Percentiles rank a stretch among this genome's conserved stretches.
Conservation (phyloP, 176 grass and related monocot genomes). For the Cenchrus fungigraminus region DNA sequence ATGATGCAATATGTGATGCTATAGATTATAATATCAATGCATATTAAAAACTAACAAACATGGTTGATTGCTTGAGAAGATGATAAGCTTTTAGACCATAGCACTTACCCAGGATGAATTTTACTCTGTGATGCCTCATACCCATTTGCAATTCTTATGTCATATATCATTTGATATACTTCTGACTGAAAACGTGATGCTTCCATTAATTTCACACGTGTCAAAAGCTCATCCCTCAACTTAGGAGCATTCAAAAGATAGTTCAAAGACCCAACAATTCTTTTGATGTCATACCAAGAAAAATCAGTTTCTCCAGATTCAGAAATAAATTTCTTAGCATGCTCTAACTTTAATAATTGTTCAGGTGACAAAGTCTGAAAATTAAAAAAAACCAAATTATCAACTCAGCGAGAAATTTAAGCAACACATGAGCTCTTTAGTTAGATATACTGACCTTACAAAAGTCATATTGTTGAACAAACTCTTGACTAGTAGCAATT, state of each 20-base stretch:
- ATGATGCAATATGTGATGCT: too few species aligned
- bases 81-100: neutral
- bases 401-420: neutral
- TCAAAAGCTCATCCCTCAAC: neutral
- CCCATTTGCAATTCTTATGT: neutral
- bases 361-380: neutral
- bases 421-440: neutral
- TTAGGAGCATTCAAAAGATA: neutral
- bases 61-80: too few species aligned
- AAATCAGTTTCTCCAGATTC: neutral
- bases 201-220: neutral
- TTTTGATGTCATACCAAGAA: neutral
- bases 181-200: neutral
- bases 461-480: neutral
- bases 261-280: neutral
- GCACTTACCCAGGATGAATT: neutral
- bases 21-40: too few species aligned
- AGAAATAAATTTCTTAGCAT: neutral
- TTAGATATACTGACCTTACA: neutral
- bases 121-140: neutral
- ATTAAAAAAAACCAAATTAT: neutral
- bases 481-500: neutral
- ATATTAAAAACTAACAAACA: too few species aligned
- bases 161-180: neutral
- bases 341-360: neutral